These are phyloP conservation scores for Claviceps sp. DNA, from an alignment of 2,329 filamentous ascomycete species.

Conservation along the genomic window DNA sequence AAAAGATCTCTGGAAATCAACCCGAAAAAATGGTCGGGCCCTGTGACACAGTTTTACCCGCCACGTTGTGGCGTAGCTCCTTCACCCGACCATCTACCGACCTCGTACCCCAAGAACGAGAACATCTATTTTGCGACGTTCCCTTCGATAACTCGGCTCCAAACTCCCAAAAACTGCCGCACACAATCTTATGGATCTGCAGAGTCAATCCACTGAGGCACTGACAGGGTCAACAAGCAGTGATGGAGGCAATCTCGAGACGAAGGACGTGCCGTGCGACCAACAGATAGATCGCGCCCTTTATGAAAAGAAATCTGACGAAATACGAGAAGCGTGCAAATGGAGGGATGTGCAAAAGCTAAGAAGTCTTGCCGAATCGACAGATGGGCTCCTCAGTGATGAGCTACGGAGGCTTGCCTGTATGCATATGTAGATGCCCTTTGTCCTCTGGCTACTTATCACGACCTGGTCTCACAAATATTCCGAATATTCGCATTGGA, in stretches of 20 bases:
- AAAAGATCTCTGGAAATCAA: no score
- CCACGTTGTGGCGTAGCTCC: neutral
- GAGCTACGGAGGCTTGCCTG: conserved; percentile 60
- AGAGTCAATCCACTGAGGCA: conserved; percentile 3
- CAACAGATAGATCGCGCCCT: conserved; percentile 1
- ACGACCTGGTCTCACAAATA: neutral
- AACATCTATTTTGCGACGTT: no score
- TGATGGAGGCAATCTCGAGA: conserved; percentile 1
- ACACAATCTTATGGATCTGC: conserved; percentile 8
- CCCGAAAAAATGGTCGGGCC: no score
- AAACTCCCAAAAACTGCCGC: no score
- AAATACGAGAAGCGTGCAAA: conserved; percentile 42
- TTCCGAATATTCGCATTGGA: neutral
- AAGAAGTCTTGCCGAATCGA: conserved; percentile 43
- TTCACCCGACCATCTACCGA: neutral
- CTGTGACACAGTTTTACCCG: neutral
- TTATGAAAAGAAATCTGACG: neutral
- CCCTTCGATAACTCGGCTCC: no score
- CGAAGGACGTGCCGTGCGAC: conserved; percentile 4
- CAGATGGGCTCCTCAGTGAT: conserved; percentile 56
- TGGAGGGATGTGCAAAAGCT: conserved; percentile 42
- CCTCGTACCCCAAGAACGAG: neutral
- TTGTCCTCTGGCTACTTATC: conserved; percentile 2
- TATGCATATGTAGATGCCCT: conserved; percentile 26
- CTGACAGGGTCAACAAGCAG: conserved; percentile 2